phyloP scores from a whole-genome alignment of 2,329 filamentous ascomycete species.

The Fragosphaeria purpurea region DNA sequence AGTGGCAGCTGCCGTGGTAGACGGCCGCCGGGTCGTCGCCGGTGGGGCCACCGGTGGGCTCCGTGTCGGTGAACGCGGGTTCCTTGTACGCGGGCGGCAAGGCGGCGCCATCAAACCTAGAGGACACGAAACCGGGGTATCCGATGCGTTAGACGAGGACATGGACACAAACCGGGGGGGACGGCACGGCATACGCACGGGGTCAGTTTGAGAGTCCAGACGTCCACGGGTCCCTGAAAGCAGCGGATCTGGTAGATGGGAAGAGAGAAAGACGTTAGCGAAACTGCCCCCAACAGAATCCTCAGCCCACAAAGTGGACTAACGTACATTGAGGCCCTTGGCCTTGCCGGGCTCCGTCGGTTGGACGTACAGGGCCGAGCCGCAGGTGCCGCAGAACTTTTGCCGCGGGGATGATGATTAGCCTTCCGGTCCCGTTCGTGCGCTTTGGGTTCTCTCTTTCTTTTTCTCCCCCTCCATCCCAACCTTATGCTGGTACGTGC shows the following conservation, averaged over 20 bases:
- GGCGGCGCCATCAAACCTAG: slow-evolving; percentile 29
- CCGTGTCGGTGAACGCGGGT: slow-evolving; percentile 28
- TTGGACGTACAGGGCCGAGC: slow-evolving; percentile 30
- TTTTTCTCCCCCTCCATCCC: background rate
- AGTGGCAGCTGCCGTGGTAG: slow-evolving; percentile 44
- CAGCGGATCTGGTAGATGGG: slow-evolving; percentile 24
- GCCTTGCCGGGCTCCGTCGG: slow-evolving; percentile 8
- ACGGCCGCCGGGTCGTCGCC: slow-evolving; percentile 26
- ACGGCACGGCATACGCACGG: slow-evolving; percentile 20
- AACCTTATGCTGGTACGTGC: slow-evolving; percentile 32
- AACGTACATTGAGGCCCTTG: slow-evolving; percentile 27
- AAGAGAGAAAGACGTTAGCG: no score
- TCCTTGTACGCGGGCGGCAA: slow-evolving; percentile 23
- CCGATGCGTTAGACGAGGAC: no score
- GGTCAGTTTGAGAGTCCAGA: slow-evolving; percentile 27
- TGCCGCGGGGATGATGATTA: background rate
- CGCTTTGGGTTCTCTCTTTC: no score
- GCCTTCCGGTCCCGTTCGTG: background rate
- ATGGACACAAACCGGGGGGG: no score
- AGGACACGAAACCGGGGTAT: background rate
- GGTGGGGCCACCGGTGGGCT: slow-evolving; percentile 26
- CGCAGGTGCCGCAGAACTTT: slow-evolving; percentile 44
- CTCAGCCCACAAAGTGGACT: no score
- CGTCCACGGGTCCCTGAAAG: slow-evolving; percentile 32
- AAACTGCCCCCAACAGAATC: no score